Evolutionary conservation across 768 basidiomycete genomes (phyloP), one percentile per base, ranked within the genome.

Genomic region (Phaeotremella fagi): DNA sequence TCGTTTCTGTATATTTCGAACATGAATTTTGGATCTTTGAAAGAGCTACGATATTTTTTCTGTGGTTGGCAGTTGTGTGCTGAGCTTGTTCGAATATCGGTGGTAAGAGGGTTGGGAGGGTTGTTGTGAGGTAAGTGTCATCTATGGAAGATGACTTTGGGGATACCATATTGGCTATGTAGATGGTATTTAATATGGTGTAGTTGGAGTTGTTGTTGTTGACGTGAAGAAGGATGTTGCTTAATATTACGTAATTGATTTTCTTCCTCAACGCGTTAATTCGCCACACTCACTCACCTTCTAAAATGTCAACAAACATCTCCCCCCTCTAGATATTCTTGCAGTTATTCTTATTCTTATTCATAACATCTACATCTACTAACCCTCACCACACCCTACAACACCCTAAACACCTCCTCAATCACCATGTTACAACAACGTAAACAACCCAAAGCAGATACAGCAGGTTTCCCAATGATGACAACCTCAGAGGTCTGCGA

Each of bases 21-120:
- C 84, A 85, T 48, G 85, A 79, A 3, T 75, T 51, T 52, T 92
- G 89, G 36, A 92, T 74, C 71, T 89, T 89, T 78, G 88, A 79
- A 2, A 95, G 80, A 0, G 83, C 82, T 36, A 89, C 84, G 46
- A 85, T 78, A 75, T 95, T 94, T 79, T 95, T 95, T 57, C 85
- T 83, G 73, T 97, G 91, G 71, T 88, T 90, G 7, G 87, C 83
- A 14, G 79, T 73, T 0, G 85, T 82, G 5, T 70, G 76, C 70
- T 91, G 88, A 0, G 79, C 86, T 75, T 94, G 87, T 25, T 86
- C 82, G 57, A 92, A 88, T 38, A 90, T 87, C 28, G 80, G 82
- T 18, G 82, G 80, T 18, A 87, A 63, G 14, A 64, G 47, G 3
- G 52, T 29, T 22, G 74, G 68, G 12, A 74, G 51, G 2, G 61